Evolutionary conservation across 192 early-diverging fungal genomes (phyloP), one percentile per base, ranked within the genome.

Genomic region (Entomortierella chlamydospora): DNA sequence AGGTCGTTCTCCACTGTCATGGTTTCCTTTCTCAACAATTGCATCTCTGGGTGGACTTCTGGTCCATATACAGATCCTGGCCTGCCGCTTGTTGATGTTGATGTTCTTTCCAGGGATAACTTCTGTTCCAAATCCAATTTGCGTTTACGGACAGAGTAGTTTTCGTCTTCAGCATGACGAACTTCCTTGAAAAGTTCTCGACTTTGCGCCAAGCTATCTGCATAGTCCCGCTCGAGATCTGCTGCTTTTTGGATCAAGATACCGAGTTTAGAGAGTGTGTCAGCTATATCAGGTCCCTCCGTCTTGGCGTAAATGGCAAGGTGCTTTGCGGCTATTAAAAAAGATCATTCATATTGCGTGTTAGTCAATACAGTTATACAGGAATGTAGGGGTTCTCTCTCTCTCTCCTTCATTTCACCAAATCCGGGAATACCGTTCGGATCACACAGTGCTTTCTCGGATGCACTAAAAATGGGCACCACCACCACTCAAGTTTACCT

Each of bases 181-280:
- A 78, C 63, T 49, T 78, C 73, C 55, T 78, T 78, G 56, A 78
- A 78, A 9, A 68, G 55, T 26, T 78, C 73, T 13, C 73, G 61
- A 33, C 66, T 69, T 41, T 69, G 61, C 0, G 53, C 67, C 0
- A 78, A 61, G 30, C 73, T 78, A 20, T 68, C 37, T 34, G 61
- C 41, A 37, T 78, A 69, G 17, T n/a, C 67, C 6, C 73, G 60
- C 30, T 78, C 73, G 11, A 78, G 61, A 47, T 78, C 73, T n/a
- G 73, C 66, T 12, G 73, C 66, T 55, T 69, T 68, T 53, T 64
- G 73, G 45, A 78, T 69, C 13, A 78, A 20, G 34, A 78, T 43
- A 37, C 59, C 51, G 53, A 78, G 61, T 28, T 78, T 78, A 6
- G 73, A 64, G 34, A 78, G 61, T 11, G 73, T 59, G 39, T 78